Percentiles rank a stretch among this genome's conserved stretches.
Conservation (phyloP, 352 stramenopile species). For the Pythium sp. region DNA sequence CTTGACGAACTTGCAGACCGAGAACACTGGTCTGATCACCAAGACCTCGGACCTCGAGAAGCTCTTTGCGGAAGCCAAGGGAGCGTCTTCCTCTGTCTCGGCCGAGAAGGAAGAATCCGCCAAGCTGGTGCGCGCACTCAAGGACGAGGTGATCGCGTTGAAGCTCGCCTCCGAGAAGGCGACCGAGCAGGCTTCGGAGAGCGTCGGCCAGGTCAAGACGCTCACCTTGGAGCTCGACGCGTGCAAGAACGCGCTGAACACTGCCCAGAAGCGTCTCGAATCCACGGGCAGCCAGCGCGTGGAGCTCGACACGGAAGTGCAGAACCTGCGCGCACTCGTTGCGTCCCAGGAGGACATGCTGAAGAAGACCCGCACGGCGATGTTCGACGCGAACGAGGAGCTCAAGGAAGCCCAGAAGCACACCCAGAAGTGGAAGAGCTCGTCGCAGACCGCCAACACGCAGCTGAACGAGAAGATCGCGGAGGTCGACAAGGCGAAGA, state of each 20-base stretch:
- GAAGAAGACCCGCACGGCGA: conserved; percentile 64
- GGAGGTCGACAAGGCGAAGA: conserved; percentile 61
- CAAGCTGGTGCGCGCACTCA: conserved; percentile 36
- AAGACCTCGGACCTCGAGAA: conserved; percentile 29
- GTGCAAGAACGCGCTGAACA: conserved; percentile 30
- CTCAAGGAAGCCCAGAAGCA: conserved; percentile 69
- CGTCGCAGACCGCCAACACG: conserved; percentile 53
- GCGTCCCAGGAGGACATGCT: conserved; percentile 61
- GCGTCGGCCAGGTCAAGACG: conserved; percentile 32
- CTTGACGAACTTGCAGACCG: conserved; percentile 28
- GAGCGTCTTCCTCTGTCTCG: conserved; percentile 16
- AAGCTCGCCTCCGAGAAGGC: conserved; percentile 43
- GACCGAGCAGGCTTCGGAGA: conserved; percentile 24
- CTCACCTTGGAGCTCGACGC: conserved; percentile 33
- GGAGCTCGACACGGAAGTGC: conserved; percentile 34
- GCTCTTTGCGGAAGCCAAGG: conserved; percentile 13
- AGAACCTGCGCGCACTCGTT: conserved; percentile 35
- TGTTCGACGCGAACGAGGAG: conserved; percentile 72
- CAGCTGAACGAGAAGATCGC: conserved; percentile 63
- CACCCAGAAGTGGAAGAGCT: conserved; percentile 73
- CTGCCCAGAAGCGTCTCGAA: conserved; percentile 37
- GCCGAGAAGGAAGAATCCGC: conserved; percentile 41
- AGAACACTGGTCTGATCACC: conserved; percentile 17
- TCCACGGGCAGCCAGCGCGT: conserved; percentile 25
- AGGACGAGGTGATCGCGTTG: conserved; percentile 48